Evolutionary conservation across 495 filamentous ascomycete genomes (phyloP).

Genomic region (Entonaema liquescens): DNA sequence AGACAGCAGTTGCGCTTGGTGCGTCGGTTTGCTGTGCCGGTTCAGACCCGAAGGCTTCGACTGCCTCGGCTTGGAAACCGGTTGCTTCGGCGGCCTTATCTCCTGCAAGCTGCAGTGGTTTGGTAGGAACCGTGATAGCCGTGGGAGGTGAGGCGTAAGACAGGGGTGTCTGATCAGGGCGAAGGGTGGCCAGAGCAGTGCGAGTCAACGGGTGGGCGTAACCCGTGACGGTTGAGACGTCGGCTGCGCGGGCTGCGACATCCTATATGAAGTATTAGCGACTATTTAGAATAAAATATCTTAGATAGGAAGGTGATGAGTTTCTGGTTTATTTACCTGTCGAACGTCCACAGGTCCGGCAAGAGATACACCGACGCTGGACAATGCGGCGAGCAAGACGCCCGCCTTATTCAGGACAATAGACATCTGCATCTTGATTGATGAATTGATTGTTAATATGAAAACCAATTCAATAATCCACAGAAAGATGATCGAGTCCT

Average conservation of each 20-base stretch:
- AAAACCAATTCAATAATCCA: background rate
- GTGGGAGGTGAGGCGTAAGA: conserved; percentile 38
- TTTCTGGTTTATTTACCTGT: conserved; percentile 15
- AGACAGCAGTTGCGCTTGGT: conserved; percentile 13
- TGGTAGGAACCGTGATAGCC: conserved; percentile 38
- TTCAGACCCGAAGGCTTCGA: background rate
- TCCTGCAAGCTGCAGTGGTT: background rate
- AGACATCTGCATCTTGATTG: conserved; percentile 10
- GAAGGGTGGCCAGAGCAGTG: conserved; percentile 30
- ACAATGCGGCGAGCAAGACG: conserved; percentile 9
- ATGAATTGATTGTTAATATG: conserved; percentile 1
- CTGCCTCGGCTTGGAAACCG: conserved; percentile 2
- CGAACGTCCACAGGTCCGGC: conserved; percentile 27
- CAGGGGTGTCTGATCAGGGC: conserved; percentile 31
- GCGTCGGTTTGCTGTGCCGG: background rate
- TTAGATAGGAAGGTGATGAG: background rate
- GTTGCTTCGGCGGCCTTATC: conserved; percentile 2
- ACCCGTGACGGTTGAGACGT: conserved; percentile 38
- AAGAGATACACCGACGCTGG: conserved; percentile 9
- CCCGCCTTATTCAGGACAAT: conserved; percentile 19
- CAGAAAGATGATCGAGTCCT: background rate
- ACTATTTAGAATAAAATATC: background rate
- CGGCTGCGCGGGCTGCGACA: conserved; percentile 1
- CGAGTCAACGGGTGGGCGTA: conserved; percentile 42
- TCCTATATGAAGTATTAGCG: conserved; percentile 21